Evolutionary conservation across 2,329 filamentous ascomycete genomes (phyloP).

Genomic region (Stromatinia cepivora): DNA sequence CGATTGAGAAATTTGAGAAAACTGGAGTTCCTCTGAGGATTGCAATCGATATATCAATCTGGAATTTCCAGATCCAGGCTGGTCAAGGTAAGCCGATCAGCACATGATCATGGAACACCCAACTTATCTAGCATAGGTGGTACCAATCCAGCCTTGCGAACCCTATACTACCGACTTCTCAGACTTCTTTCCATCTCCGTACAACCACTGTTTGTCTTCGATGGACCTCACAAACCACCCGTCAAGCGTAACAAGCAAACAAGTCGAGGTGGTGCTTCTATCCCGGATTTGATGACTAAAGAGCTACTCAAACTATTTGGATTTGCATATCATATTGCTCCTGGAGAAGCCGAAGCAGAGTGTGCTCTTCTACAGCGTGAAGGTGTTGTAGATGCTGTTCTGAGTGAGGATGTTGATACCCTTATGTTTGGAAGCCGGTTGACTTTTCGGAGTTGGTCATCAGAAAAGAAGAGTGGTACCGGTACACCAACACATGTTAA

Average conservation of each 20-base stretch:
- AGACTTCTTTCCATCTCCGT: constrained; percentile 76
- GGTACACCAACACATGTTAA: constrained; percentile 82
- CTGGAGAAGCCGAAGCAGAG: constrained; percentile 94
- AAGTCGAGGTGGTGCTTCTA: constrained; percentile 60
- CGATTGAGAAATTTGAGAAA: constrained; percentile 71
- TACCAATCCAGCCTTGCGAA: constrained; percentile 84
- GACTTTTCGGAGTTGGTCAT: constrained; percentile 80
- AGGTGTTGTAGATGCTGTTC: constrained; percentile 85
- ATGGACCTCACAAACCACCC: constrained; percentile 78
- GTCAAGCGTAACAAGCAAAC: constrained; percentile 86
- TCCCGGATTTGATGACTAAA: constrained; percentile 77
- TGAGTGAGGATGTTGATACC: constrained; percentile 96
- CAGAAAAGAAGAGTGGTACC: constrained; percentile 63
- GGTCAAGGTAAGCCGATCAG: constrained; percentile 58
- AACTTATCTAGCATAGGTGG: constrained; percentile 56
- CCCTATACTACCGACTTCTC: constrained; percentile 87
- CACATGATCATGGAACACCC: constrained; percentile 8
- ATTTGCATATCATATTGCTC: constrained; percentile 80
- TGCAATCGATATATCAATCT: constrained; percentile 93
- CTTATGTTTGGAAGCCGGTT: constrained; percentile 91
- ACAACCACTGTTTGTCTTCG: constrained; percentile 86
- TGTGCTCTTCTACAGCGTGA: constrained; percentile 81
- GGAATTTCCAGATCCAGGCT: constrained; percentile 91
- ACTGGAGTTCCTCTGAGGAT: constrained; percentile 75
- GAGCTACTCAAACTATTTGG: constrained; percentile 81